Conservation (phyloP, 305 asterid species). For the Solanum hybrid region DNA sequence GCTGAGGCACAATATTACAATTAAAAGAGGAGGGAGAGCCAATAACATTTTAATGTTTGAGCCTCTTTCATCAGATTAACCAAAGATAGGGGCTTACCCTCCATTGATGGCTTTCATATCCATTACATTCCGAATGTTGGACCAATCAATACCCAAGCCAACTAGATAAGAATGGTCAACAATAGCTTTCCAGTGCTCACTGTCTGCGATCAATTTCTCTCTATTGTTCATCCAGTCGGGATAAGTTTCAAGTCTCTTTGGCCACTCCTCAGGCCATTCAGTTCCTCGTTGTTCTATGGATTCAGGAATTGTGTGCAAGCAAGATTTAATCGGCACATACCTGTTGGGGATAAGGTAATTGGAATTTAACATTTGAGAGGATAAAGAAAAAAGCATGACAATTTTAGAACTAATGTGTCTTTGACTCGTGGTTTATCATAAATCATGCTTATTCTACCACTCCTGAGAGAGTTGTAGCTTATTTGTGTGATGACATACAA, state of each 20-base stretch:
- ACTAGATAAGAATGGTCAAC: slow-evolving; percentile 67
- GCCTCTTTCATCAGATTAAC: background rate
- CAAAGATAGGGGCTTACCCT: slow-evolving; percentile 48
- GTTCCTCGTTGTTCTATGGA: slow-evolving; percentile 84
- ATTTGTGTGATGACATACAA: background rate
- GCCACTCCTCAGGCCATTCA: slow-evolving; percentile 98
- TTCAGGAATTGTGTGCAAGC: slow-evolving; percentile 68
- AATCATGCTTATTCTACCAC: background rate
- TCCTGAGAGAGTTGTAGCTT: background rate
- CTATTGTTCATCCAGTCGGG: slow-evolving; percentile 77
- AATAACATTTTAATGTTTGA: background rate
- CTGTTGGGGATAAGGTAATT: slow-evolving; percentile 24
- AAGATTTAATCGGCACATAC: slow-evolving; percentile 53
- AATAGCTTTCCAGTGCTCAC: slow-evolving; percentile 70
- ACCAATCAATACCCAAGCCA: slow-evolving; percentile 88
- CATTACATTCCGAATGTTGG: slow-evolving; percentile 64
- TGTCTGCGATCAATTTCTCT: slow-evolving; percentile 65
- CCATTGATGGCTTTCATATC: slow-evolving; percentile 95
- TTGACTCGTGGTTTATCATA: background rate
- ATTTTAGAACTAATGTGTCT: background rate
- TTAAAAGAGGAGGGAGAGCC: background rate
- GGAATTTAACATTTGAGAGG: background rate
- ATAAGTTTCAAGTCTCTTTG: slow-evolving; percentile 69
- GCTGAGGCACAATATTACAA: background rate
- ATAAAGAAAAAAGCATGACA: background rate